phyloP scores from a whole-genome alignment of 306 rosid genomes.

The Dryas alaskensis region DNA sequence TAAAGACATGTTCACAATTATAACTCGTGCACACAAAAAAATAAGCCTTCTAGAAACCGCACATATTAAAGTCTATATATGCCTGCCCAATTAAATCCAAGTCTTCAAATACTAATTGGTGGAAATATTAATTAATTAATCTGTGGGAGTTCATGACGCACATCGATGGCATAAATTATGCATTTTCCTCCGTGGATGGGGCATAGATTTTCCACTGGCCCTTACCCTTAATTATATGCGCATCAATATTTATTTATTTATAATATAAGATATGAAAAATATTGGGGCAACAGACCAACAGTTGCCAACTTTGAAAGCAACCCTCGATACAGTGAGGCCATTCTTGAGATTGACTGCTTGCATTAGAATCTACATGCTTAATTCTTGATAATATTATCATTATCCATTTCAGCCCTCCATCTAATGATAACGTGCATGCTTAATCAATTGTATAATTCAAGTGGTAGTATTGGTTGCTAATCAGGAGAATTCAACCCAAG shows the following conservation, averaged over 20 bases:
- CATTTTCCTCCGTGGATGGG: too few relatives aligned
- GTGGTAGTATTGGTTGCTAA: too few relatives aligned
- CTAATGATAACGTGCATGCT: neutral
- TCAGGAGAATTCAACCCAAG: too few relatives aligned
- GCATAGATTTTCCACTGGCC: too few relatives aligned
- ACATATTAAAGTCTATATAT: neutral
- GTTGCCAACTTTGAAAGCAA: slow-evolving; percentile 11
- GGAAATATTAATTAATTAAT: too few relatives aligned
- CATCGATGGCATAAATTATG: too few relatives aligned
- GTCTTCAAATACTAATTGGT: too few relatives aligned
- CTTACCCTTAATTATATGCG: neutral
- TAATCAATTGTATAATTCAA: too few relatives aligned
- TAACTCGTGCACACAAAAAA: neutral
- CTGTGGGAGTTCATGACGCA: neutral
- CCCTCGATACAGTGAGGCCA: neutral
- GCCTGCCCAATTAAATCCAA: neutral
- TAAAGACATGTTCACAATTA: neutral
- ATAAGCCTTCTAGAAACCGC: neutral
- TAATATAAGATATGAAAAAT: neutral
- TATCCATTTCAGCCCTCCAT: neutral
- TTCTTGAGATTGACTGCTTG: slow-evolving; percentile 8
- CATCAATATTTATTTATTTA: neutral
- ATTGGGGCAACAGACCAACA: neutral
- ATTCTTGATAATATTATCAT: neutral
- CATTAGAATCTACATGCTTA: slow-evolving; percentile 2